Evolutionary conservation across 2,329 filamentous ascomycete species (phyloP), one percentile per base, ranked within the genome.

Genomic region (Penicillium hesseltinei): DNA sequence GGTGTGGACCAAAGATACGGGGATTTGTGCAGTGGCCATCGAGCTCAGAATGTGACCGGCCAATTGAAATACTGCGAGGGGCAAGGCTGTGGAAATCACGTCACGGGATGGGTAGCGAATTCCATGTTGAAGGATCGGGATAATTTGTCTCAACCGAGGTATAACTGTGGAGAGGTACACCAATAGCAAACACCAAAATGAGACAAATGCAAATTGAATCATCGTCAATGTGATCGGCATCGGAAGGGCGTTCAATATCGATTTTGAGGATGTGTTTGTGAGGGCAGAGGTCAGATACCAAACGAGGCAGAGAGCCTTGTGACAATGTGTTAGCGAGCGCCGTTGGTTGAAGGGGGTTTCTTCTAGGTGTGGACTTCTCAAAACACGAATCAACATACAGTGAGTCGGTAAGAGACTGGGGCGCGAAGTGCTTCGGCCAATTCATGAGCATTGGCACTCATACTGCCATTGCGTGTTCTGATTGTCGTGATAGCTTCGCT

Each of bases 261-360:
- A 90, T 78, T 99, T 99, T 51, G 94, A 97, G 25, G 94, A 97
- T 2, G 94, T 97, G 73, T 97, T 99, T 61, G 94, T 97, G 66
- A 97, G 80, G 61, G 95, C 94, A 43, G 93, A 97, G 25, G 92
- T 96, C 73, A 90, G 84, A 80, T 97, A 99, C 94, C 94, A 97
- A 70, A 93, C 78, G 57, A 92, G 78, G 76, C 93, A 97, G 48
- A 97, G 86, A 50, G 84, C 77, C 93, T 97, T 75, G 29, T 21
- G 65, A 55, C 48, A 59, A 29, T 51, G 52, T 39, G 55, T 71
- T 81, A 72, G 88, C 97, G 92, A 74, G 96, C 85, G 96, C 29
- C 97, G 82, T 5, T 92, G 92, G 92, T 38, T 92, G 31, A 5
- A 17, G 8, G 11, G 31, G 17, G 9, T 25, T 33, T 25, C 13